phyloP scores from a whole-genome alignment of 257 asterid species.

The Anisodus tanguticus region DNA sequence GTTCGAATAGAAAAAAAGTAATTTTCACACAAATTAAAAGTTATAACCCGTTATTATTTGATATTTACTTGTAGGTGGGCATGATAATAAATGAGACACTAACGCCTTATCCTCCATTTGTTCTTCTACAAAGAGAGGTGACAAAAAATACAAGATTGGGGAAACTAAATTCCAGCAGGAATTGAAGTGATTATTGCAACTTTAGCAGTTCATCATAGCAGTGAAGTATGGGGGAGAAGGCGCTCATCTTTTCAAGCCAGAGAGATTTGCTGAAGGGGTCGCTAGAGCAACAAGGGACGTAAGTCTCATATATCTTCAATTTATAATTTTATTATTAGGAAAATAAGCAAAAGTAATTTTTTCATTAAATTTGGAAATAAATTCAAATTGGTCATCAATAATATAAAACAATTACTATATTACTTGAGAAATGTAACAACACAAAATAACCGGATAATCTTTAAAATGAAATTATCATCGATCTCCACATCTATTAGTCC shows the following conservation, averaged over 20 bases:
- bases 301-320: no score
- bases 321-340: no score
- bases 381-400: no score
- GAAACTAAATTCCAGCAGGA: conserved; percentile 46
- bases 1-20: no score
- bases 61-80: conserved; percentile 43
- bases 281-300: conserved; percentile 43
- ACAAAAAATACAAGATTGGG: conserved; percentile 46
- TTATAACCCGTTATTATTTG: not conserved
- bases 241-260: conserved; percentile 55
- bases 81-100: conserved; percentile 63
- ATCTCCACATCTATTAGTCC: no score
- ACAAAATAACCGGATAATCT: no score
- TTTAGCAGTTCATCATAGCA: conserved; percentile 70
- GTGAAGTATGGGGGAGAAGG: conserved; percentile 70
- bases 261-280: conserved; percentile 53
- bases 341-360: no score
- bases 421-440: no score
- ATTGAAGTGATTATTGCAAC: conserved; percentile 54
- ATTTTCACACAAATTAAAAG: no score
- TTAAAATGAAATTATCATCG: no score
- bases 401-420: no score
- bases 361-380: no score
- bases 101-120: conserved; percentile 67
- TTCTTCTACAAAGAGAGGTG: conserved; percentile 45